These are phyloP conservation scores for Neofusicoccum laricinum DNA, from an alignment of 2,329 filamentous ascomycete species.

Conservation along the genomic window DNA sequence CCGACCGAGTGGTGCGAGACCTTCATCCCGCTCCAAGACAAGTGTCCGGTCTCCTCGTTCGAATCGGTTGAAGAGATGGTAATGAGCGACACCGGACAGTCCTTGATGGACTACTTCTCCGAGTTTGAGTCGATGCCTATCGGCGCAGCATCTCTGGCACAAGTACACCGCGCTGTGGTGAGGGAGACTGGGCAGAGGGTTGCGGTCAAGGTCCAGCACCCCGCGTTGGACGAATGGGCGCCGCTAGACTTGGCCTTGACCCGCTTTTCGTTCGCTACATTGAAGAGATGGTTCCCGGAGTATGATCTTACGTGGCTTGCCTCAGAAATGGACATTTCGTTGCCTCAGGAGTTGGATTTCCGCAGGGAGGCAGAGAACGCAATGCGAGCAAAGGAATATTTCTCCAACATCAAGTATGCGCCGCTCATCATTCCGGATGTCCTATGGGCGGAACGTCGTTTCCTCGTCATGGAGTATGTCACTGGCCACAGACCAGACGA, in stretches of 20 bases:
- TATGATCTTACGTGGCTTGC: constrained; percentile 97
- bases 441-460: constrained; percentile 81
- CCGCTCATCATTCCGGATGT: constrained; percentile 88
- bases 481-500: constrained; percentile 86
- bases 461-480: constrained; percentile 93
- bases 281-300: constrained; percentile 93
- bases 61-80: constrained; percentile 88
- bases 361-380: constrained; percentile 82
- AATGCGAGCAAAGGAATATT: constrained; percentile 73
- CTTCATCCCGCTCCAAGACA: constrained; percentile 93
- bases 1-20: constrained; percentile 91
- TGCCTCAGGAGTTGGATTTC: constrained; percentile 92
- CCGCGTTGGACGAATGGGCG: constrained; percentile 83
- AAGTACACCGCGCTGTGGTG: constrained; percentile 85
- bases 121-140: constrained; percentile 79
- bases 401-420: constrained; percentile 67
- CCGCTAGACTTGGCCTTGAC: constrained; percentile 84
- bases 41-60: constrained; percentile 87
- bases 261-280: constrained; percentile 79
- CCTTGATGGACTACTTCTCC: constrained; percentile 79
- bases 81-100: constrained; percentile 72
- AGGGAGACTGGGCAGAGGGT: constrained; percentile 81
- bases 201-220: constrained; percentile 96
- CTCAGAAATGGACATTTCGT: constrained; percentile 83
- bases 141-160: constrained; percentile 88